Percentiles rank a stretch among this genome's conserved stretches.
Evolutionary conservation across 257 asterid species (phyloP).

Genomic region (Hygrophila difformis): DNA sequence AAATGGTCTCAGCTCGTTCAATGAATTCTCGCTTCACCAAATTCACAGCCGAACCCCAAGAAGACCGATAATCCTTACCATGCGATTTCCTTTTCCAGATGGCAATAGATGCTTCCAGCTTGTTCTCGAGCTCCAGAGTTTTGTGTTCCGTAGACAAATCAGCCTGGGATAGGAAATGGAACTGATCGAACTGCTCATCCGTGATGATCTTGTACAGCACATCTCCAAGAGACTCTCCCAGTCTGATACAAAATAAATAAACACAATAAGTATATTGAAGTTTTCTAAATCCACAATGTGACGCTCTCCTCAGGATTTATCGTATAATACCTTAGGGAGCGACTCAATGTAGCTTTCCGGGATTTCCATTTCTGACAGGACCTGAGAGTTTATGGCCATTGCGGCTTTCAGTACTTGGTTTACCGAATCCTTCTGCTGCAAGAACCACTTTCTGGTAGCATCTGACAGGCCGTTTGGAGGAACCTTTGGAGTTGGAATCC

Average conservation of each 20-base stretch:
- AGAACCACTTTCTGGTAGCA: background rate
- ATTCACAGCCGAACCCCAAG: conserved; percentile 77
- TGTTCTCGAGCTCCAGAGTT: conserved; percentile 75
- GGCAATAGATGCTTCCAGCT: conserved; percentile 76
- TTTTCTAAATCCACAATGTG: too few relatives aligned
- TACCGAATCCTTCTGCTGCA: conserved; percentile 1
- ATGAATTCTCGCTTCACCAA: conserved; percentile 71
- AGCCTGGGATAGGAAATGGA: conserved; percentile 35
- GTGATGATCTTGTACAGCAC: conserved; percentile 68
- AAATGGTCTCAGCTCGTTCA: conserved; percentile 74
- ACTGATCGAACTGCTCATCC: conserved; percentile 64
- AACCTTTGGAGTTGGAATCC: conserved; percentile 4
- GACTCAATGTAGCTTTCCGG: conserved; percentile 4
- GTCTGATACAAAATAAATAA: conserved; percentile 41
- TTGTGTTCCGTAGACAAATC: conserved; percentile 77
- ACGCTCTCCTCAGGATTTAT: too few relatives aligned
- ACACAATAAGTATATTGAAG: too few relatives aligned
- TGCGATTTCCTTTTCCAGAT: conserved; percentile 81
- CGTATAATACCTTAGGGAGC: background rate
- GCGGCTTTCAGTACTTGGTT: conserved; percentile 2
- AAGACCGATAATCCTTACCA: conserved; percentile 61
- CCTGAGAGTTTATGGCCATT: conserved; percentile 4
- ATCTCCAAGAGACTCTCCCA: conserved; percentile 86
- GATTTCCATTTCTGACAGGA: conserved; percentile 1
- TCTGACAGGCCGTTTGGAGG: background rate